Evolutionary conservation across 441 rosid species (phyloP).

Genomic region (Macaranga tanarius): DNA sequence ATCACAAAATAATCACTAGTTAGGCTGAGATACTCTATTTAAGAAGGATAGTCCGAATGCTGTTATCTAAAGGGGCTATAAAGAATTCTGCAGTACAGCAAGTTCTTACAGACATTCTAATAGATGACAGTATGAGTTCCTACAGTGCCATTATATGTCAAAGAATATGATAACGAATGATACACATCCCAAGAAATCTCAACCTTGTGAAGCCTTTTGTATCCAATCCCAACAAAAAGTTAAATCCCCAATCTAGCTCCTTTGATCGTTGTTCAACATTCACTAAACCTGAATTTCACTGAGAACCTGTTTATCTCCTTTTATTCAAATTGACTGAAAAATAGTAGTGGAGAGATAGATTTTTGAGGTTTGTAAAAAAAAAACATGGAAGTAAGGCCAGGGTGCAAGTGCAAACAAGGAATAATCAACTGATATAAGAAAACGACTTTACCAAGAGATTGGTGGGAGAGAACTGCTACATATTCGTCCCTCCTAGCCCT

Average conservation of each 20-base stretch:
- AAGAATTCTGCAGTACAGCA: too few relatives aligned
- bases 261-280: background rate
- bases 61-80: too few relatives aligned
- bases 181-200: slow-evolving; percentile 5
- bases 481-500: slow-evolving; percentile 59
- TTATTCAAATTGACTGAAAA: background rate
- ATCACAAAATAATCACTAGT: slow-evolving; percentile 4
- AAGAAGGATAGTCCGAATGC: too few relatives aligned
- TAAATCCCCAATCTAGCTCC: background rate
- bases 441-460: slow-evolving; percentile 44
- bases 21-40: background rate
- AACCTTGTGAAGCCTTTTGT: background rate
- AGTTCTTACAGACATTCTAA: background rate
- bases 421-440: slow-evolving; percentile 1
- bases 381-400: background rate
- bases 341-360: background rate
- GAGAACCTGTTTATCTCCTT: background rate
- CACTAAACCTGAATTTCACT: slow-evolving; percentile 1
- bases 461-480: slow-evolving; percentile 48
- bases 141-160: background rate
- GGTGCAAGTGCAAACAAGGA: background rate
- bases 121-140: background rate
- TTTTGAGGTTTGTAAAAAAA: background rate
- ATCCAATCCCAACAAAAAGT: background rate
- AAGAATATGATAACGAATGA: background rate